These are phyloP conservation scores for Geotrichum carabidarum DNA, from an alignment of 1,139 yeast genomes.

Conservation along the genomic window DNA sequence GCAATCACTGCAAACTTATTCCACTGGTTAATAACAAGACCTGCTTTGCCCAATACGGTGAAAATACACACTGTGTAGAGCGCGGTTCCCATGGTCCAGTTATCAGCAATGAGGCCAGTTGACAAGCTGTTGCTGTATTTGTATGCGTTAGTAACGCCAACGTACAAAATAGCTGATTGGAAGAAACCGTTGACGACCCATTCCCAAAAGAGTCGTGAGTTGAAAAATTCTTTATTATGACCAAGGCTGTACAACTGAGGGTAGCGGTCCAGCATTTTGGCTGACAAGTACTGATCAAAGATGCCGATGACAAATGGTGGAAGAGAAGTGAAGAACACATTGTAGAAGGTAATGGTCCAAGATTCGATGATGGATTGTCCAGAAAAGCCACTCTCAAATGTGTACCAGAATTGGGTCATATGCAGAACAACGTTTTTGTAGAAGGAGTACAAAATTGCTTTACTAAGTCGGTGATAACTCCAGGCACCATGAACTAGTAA, in stretches of 20 bases:
- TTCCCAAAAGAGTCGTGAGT: conserved; percentile 90
- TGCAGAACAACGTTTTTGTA: conserved; percentile 92
- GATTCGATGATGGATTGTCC: conserved; percentile 96
- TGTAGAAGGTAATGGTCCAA: conserved; percentile 95
- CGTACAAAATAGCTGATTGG: conserved; percentile 83
- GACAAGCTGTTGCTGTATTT: conserved; percentile 60
- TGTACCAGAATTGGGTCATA: conserved; percentile 98
- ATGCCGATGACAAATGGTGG: conserved; percentile 97
- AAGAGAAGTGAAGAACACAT: conserved; percentile 88
- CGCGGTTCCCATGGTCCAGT: conserved; percentile 95
- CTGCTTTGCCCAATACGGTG: conserved; percentile 93
- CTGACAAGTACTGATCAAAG: conserved; percentile 92
- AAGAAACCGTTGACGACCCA: conserved; percentile 95
- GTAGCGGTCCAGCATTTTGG: conserved; percentile 79
- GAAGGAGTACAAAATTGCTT: conserved; percentile 88
- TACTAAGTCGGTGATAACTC: conserved; percentile 92
- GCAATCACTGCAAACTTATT: conserved; percentile 88
- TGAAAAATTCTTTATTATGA: conserved; percentile 80
- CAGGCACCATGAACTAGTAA: conserved; percentile 93
- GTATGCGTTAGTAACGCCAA: conserved; percentile 68
- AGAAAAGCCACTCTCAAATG: conserved; percentile 83
- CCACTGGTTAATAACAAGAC: conserved; percentile 87
- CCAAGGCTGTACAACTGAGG: conserved; percentile 92
- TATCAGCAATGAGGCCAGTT: conserved; percentile 69
- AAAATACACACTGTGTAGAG: conserved; percentile 80